Base-by-base conservation (phyloP, 768 basidiomycete species). In the Roridomyces roridus region DNA sequence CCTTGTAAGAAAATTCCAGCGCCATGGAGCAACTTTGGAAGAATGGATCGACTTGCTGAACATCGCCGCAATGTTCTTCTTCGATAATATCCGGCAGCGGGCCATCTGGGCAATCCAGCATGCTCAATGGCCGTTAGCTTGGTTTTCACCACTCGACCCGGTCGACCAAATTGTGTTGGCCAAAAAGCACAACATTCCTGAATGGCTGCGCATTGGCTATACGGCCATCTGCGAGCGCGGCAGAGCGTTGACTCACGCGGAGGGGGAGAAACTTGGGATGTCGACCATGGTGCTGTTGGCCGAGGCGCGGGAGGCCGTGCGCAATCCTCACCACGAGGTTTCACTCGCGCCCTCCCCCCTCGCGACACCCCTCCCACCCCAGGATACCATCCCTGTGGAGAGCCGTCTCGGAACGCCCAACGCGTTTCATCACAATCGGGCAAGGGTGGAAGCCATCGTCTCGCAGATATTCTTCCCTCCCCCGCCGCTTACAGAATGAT, bases 1-100 rank as follows among this genome's bases (percentile, higher is more conserved):
- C 29, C 14, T 6, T 31, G 14, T 14, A 31, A 61, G 60, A 5
- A 61, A 52, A 36, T 63, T 59, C 12, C 55, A 64, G 25, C 42
- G 48, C 28, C 1, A 48, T 37, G 4, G 18, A 12, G 51, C 50
- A 8, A 1, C 14, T 4, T 60, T 69, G 25, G 40, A 66, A 7
- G 65, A 74, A 24, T 79, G 77, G 75, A 65, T 74, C n/a, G 62
- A 70, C 18, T 66, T 82, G 12, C 68, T 81, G 28, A 71, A 73
- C 17, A 74, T 80, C 40, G 68, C 80, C 3, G 71, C 74, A 14
- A 72, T 73, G 55, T 77, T 71, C 46, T 62, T 70, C 28, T 75
- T 78, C 57, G 70, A 74, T 48, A 55, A 63, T 12, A 66, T 77
- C 8, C 74, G 77, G 15, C 47, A 68, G 14, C 63, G 66, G 48